phyloP scores from a whole-genome alignment of 2,329 filamentous ascomycete genomes.

The Cytospora paraplurivora region DNA sequence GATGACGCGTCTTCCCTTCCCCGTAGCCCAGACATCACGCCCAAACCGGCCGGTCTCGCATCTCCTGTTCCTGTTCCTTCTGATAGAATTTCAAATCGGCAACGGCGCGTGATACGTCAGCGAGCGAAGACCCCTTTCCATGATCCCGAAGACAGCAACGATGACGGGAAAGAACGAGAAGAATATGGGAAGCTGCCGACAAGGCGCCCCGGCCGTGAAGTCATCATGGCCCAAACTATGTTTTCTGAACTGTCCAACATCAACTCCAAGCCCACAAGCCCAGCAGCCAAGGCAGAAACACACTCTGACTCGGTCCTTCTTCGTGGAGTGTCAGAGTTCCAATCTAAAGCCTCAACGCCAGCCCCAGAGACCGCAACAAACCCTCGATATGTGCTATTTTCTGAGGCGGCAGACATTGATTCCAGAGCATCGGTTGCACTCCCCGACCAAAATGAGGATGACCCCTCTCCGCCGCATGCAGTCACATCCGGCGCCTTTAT shows the following conservation, averaged over 20 bases:
- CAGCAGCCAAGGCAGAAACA: too few species aligned
- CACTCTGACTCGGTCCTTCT: too few species aligned
- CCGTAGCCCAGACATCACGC: background rate
- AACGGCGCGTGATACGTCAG: constrained; percentile 5
- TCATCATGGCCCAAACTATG: too few species aligned
- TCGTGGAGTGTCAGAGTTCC: too few species aligned
- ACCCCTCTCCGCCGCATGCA: too few species aligned
- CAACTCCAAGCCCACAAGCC: too few species aligned
- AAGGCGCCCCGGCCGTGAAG: background rate
- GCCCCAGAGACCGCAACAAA: background rate
- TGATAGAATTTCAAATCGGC: constrained; percentile 2
- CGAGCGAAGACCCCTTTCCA: constrained; percentile 19
- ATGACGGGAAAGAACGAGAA: background rate
- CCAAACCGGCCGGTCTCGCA: constrained; percentile 4
- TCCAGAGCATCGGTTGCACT: background rate
- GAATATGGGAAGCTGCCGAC: background rate
- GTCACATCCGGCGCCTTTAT: too few species aligned
- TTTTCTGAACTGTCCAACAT: too few species aligned
- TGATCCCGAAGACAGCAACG: background rate
- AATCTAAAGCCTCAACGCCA: background rate
- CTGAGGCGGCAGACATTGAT: background rate
- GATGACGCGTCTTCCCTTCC: background rate
- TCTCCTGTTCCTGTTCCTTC: background rate
- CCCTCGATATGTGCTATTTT: too few species aligned
- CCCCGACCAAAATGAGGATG: background rate